A percentile compares a stretch with the other conserved stretches of the same genome.
Evolutionary conservation across 2,329 filamentous ascomycete genomes (phyloP).

Genomic region (Beauveria varroae): DNA sequence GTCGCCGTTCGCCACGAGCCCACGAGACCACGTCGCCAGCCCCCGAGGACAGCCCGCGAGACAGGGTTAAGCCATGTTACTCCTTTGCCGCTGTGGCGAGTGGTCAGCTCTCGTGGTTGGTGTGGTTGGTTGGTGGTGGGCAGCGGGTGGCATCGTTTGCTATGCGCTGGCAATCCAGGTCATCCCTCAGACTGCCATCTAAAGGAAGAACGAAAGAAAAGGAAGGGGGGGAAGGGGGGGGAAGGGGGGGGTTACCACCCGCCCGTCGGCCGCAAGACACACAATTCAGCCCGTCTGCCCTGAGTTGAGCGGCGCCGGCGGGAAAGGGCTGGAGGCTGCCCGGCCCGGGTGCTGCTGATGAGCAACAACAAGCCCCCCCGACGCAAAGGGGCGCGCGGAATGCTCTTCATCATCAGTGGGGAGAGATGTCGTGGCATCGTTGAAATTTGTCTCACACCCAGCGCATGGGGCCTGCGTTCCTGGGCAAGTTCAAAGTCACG

Average conservation of each 20-base stretch:
- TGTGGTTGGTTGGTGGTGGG: not conserved
- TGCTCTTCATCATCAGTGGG: too few relatives aligned
- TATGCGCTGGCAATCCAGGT: constrained; percentile 6
- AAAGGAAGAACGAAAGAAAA: not conserved
- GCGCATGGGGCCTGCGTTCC: too few relatives aligned
- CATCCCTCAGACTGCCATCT: constrained; percentile 1
- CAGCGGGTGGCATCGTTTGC: not conserved
- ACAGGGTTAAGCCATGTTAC: too few relatives aligned
- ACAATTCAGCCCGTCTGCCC: not conserved
- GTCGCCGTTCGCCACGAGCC: too few relatives aligned
- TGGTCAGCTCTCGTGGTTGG: not conserved
- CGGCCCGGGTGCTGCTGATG: not conserved
- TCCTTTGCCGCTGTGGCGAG: too few relatives aligned
- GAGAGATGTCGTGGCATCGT: too few relatives aligned
- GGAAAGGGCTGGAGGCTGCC: not conserved
- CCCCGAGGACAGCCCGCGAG: too few relatives aligned
- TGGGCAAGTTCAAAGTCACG: not conserved
- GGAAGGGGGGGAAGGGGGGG: too few relatives aligned
- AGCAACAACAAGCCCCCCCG: too few relatives aligned
- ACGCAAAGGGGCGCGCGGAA: too few relatives aligned
- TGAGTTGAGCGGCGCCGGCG: not conserved
- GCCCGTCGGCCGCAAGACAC: not conserved
- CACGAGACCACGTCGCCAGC: too few relatives aligned
- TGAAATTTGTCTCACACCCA: too few relatives aligned
- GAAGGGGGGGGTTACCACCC: not conserved